A percentile compares a stretch with the other conserved stretches of the same genome.
phyloP scores from a whole-genome alignment of 2,329 filamentous ascomycete genomes.

The Coniella vitis region DNA sequence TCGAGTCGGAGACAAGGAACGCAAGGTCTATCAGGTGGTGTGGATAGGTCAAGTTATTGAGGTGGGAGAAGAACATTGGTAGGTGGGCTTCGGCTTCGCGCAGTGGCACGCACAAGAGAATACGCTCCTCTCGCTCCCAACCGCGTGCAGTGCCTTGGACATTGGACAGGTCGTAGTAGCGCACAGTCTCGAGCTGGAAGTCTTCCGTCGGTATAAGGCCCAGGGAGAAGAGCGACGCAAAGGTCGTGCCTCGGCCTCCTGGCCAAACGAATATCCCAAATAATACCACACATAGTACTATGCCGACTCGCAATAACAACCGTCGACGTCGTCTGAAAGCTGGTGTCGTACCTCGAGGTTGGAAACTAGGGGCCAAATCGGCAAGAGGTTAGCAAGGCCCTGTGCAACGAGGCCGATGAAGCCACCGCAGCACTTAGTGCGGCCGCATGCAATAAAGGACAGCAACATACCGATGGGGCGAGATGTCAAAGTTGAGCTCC shows the following conservation, averaged over 20 bases:
- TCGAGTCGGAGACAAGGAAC: conserved; percentile 95
- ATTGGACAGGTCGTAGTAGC: conserved; percentile 92
- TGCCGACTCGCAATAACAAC: conserved; percentile 61
- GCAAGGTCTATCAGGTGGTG: conserved; percentile 94
- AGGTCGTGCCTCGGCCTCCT: conserved; percentile 38
- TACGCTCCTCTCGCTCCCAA: conserved; percentile 94
- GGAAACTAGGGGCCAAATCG: conserved; percentile 58
- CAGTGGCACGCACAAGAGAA: conserved; percentile 88
- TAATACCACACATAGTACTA: conserved; percentile 50
- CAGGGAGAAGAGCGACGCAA: conserved; percentile 58
- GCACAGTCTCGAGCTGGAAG: conserved; percentile 84
- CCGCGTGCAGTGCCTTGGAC: conserved; percentile 86
- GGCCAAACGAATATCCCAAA: conserved; percentile 74
- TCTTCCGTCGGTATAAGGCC: conserved; percentile 65
- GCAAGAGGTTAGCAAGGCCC: conserved; percentile 16
- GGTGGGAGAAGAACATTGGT: conserved; percentile 97
- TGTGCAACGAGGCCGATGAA: background rate
- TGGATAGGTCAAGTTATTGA: conserved; percentile 93
- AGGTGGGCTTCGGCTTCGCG: conserved; percentile 89
- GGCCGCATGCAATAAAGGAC: conserved; percentile 12
- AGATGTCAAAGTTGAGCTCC: conserved; percentile 67
- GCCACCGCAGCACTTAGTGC: conserved; percentile 9
- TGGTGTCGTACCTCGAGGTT: conserved; percentile 69
- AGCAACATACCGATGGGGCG: conserved; percentile 69
- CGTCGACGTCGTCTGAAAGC: conserved; percentile 67